These are phyloP conservation scores for Diaporthe ilicicola DNA, from an alignment of 2,329 filamentous ascomycete species.

Conservation along the genomic window DNA sequence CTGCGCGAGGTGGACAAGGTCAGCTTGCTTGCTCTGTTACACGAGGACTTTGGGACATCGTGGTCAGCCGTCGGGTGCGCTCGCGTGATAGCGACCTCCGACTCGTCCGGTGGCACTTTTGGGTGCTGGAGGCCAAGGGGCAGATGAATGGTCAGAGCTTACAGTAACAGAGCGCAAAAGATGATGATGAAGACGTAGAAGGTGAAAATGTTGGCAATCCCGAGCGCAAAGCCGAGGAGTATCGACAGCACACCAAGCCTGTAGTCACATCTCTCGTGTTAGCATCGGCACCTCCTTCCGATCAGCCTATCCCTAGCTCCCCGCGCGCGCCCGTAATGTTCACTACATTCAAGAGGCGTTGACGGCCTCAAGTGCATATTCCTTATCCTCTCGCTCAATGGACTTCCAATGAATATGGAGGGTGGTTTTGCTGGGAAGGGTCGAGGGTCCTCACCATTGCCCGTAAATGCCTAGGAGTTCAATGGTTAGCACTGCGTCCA, in stretches of 20 bases:
- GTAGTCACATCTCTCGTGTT: constrained; percentile 34
- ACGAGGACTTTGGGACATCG: background rate
- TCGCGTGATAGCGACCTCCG: background rate
- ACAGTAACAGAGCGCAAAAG: constrained; percentile 64
- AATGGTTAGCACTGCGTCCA: constrained; percentile 43
- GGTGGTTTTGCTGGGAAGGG: background rate
- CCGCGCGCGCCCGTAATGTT: background rate
- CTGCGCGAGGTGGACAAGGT: constrained; percentile 51
- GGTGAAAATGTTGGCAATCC: constrained; percentile 73
- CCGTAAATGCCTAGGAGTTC: constrained; percentile 71
- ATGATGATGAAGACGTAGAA: constrained; percentile 57
- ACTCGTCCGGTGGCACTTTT: background rate
- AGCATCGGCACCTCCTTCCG: constrained; percentile 28
- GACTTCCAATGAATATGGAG: constrained; percentile 15
- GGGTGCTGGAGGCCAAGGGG: background rate
- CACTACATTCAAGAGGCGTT: background rate
- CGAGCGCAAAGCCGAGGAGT: constrained; percentile 74
- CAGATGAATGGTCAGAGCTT: constrained; percentile 42
- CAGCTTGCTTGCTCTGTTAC: background rate
- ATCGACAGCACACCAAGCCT: constrained; percentile 77
- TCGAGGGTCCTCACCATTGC: constrained; percentile 69
- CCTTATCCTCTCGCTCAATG: background rate
- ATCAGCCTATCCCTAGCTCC: background rate
- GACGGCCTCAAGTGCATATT: background rate
- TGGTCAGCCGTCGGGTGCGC: background rate